Percentiles rank a stretch among this genome's conserved stretches.
Evolutionary conservation across 495 filamentous ascomycete genomes (phyloP).

Genomic region (Filosporella fistucella): DNA sequence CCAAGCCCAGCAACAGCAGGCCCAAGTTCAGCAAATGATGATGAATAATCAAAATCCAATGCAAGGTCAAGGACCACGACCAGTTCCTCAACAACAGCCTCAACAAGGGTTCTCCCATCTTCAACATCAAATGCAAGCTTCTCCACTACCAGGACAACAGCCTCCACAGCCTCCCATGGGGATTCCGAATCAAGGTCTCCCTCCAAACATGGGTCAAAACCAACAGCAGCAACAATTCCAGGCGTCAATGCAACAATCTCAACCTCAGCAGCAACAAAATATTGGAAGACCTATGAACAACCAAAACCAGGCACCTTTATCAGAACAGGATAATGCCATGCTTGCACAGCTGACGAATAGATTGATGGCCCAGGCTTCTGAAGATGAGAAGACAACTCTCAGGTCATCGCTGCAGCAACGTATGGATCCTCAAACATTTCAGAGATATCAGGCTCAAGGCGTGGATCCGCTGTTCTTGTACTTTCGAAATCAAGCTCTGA

Average conservation of each 20-base stretch:
- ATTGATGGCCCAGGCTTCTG: conserved; percentile 21
- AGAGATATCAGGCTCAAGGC: conserved; percentile 28
- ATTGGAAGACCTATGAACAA: conserved; percentile 6
- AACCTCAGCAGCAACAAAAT: conserved; percentile 13
- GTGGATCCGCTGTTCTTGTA: conserved; percentile 36
- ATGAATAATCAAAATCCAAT: conserved; percentile 36
- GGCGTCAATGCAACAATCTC: conserved; percentile 25
- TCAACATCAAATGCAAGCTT: conserved; percentile 44
- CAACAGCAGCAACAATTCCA: conserved; percentile 33
- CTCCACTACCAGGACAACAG: conserved; percentile 31
- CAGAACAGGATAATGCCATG: conserved; percentile 13
- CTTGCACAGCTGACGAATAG: conserved; percentile 12
- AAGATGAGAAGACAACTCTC: conserved; percentile 28
- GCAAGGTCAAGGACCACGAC: conserved; percentile 30
- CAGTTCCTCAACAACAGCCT: conserved; percentile 30
- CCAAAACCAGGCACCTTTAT: conserved; percentile 7
- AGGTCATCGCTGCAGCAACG: conserved; percentile 29
- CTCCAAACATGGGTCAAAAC: conserved; percentile 20
- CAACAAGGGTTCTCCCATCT: conserved; percentile 41
- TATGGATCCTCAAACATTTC: conserved; percentile 25
- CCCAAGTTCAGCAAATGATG: conserved; percentile 33
- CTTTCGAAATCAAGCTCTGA: conserved; percentile 36
- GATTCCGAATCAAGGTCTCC: conserved; percentile 20
- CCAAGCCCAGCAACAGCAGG: conserved; percentile 23
- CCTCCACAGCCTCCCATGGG: conserved; percentile 18